Evolutionary conservation across 208 protist species (phyloP).

Genomic region (Ichthyophonus hoferi): DNA sequence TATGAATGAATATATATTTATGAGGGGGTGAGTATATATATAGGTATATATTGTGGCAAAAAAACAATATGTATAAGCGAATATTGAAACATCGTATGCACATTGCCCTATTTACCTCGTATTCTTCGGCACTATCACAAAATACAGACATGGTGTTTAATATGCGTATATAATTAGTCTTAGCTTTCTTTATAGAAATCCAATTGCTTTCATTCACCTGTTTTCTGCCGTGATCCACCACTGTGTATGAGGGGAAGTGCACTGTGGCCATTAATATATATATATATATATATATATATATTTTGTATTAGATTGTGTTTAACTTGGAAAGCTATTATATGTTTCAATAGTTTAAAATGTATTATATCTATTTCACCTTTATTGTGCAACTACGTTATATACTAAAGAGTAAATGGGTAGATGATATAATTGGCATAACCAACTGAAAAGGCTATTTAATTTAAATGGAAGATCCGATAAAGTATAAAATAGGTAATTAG

Average conservation of each 20-base stretch:
- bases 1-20: too few relatives aligned
- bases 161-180: neutral
- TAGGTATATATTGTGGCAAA: neutral
- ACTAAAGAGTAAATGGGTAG: neutral
- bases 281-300: neutral
- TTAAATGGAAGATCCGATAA: too few relatives aligned
- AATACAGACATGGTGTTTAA: neutral
- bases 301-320: neutral
- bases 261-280: too few relatives aligned
- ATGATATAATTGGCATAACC: too few relatives aligned
- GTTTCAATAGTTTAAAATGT: neutral
- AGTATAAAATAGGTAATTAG: too few relatives aligned
- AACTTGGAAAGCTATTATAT: too few relatives aligned
- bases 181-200: neutral
- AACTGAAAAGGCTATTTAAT: too few relatives aligned
- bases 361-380: neutral
- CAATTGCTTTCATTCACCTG: neutral
- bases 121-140: neutral
- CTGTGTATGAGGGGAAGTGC: neutral
- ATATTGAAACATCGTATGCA: neutral
- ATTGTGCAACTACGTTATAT: neutral
- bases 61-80: neutral
- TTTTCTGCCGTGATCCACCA: neutral
- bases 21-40: too few relatives aligned
- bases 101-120: conserved; percentile 1